Conservation (phyloP, 345 rosid genomes). For the Salix koriyanagi region DNA sequence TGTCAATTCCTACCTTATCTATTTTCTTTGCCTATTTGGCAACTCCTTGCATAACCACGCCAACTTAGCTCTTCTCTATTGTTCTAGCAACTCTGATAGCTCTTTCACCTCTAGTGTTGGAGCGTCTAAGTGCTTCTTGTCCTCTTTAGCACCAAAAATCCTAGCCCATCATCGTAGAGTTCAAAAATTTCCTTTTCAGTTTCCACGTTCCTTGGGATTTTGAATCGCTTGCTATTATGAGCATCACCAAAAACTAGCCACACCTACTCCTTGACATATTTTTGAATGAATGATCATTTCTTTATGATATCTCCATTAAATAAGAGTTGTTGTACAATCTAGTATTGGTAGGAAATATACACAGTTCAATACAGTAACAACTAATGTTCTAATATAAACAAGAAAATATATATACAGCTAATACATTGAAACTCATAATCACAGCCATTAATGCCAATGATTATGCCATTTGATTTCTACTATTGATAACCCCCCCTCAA, state of each 20-base stretch:
- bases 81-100: slow-evolving; percentile 71
- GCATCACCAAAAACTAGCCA: too few species aligned
- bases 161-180: slow-evolving; percentile 7
- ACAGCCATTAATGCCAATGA: too few species aligned
- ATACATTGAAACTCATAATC: too few species aligned
- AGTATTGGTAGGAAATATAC: too few species aligned
- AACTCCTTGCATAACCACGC: slow-evolving; percentile 92
- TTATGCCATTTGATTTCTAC: too few species aligned
- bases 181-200: slow-evolving; percentile 5
- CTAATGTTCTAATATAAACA: neutral
- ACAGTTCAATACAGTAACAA: too few species aligned
- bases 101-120: slow-evolving; percentile 53
- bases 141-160: slow-evolving; percentile 23
- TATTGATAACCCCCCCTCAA: neutral
- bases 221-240: slow-evolving; percentile 12
- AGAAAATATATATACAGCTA: too few species aligned
- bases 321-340: too few species aligned
- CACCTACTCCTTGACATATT: too few species aligned
- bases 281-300: too few species aligned
- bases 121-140: slow-evolving; percentile 35
- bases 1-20: slow-evolving; percentile 82
- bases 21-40: slow-evolving; percentile 76
- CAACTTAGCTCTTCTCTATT: slow-evolving; percentile 76
- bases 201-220: slow-evolving; percentile 16
- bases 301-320: too few species aligned